Evolutionary conservation across 2,329 filamentous ascomycete species (phyloP).

Genomic region (Clonostachys rhizophaga): DNA sequence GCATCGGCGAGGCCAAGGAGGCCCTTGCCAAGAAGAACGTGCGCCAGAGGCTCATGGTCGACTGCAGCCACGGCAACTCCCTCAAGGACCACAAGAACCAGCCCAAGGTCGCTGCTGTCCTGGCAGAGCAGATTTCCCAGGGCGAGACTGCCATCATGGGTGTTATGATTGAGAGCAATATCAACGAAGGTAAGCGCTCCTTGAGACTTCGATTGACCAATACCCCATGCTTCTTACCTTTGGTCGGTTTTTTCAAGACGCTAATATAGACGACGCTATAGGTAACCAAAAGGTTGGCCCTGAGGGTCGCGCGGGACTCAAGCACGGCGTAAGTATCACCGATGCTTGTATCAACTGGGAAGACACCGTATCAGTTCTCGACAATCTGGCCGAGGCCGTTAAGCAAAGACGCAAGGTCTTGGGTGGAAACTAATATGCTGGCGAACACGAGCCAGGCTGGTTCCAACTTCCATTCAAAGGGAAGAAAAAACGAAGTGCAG

Average conservation of each 20-base stretch:
- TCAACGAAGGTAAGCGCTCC: slow-evolving; percentile 70
- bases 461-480: too few species aligned
- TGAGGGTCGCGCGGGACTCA: slow-evolving; percentile 78
- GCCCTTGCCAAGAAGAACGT: slow-evolving; percentile 72
- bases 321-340: slow-evolving; percentile 95
- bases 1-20: slow-evolving; percentile 78
- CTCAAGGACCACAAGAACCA: slow-evolving; percentile 97
- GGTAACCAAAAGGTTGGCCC: slow-evolving; percentile 87
- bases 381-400: slow-evolving; percentile 74
- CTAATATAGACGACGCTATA: slow-evolving; percentile 15
- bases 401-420: slow-evolving; percentile 59
- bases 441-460: not conserved
- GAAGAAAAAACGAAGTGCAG: too few species aligned
- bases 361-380: slow-evolving; percentile 76
- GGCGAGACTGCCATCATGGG: slow-evolving; percentile 90
- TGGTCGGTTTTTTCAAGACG: not conserved
- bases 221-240: not conserved
- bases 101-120: slow-evolving; percentile 77
- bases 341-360: slow-evolving; percentile 97
- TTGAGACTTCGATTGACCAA: not conserved
- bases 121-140: slow-evolving; percentile 79
- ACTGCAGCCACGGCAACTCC: slow-evolving; percentile 97
- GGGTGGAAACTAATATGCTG: slow-evolving; percentile 10
- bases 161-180: slow-evolving; percentile 98
- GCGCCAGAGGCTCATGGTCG: slow-evolving; percentile 82